These are phyloP conservation scores for Penicillium crustosum DNA, from an alignment of 2,329 filamentous ascomycete species.

Conservation along the genomic window DNA sequence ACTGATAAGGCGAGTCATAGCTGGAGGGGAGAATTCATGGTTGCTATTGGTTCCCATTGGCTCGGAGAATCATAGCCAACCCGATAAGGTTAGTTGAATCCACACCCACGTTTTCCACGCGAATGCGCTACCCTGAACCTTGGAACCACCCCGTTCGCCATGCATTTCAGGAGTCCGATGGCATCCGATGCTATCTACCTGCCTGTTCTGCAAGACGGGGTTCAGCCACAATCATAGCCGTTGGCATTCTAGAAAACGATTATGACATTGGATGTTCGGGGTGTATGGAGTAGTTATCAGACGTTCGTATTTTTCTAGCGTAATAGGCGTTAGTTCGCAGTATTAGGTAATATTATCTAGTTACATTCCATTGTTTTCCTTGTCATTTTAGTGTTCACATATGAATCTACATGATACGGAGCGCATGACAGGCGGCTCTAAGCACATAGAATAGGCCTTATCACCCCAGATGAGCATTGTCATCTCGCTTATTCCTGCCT, in stretches of 20 bases:
- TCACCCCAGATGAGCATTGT: not conserved
- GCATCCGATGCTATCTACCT: not conserved
- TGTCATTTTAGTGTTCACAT: too few species aligned
- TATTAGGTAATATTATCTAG: too few species aligned
- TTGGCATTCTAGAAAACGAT: not conserved
- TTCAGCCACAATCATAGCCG: not conserved
- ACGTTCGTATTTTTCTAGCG: slow-evolving; percentile 26
- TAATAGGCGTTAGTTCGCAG: not conserved
- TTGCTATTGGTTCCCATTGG: not conserved
- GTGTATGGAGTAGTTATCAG: not conserved
- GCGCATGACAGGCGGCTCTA: not conserved
- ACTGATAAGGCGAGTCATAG: not conserved
- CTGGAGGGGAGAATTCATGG: not conserved
- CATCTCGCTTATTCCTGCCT: not conserved
- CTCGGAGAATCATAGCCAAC: not conserved
- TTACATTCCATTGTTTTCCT: too few species aligned
- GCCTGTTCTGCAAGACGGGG: not conserved
- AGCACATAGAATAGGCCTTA: not conserved
- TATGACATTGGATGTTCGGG: too few species aligned
- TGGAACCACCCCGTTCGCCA: not conserved
- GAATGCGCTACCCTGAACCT: not conserved
- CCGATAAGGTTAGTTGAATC: not conserved
- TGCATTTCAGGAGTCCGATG: not conserved
- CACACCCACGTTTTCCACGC: not conserved
- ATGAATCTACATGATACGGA: not conserved